Evolutionary conservation across 192 early-diverging fungal species (phyloP).

Genomic region (Coemansia asiatica): DNA sequence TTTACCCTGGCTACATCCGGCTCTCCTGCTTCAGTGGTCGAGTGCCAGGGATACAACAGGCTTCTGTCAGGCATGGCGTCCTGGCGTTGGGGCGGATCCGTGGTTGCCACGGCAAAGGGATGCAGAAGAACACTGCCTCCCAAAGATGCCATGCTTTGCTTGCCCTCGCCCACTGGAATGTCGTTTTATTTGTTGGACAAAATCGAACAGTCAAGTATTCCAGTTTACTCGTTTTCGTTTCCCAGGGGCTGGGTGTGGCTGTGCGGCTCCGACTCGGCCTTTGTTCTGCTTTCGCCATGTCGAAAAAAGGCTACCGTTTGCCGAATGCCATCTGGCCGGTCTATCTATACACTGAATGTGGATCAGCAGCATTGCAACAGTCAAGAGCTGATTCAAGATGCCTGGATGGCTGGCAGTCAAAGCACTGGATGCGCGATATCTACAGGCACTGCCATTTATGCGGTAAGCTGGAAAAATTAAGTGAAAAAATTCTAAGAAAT

Average conservation of each 20-base stretch:
- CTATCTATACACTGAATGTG: constrained; percentile 13
- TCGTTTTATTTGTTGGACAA: constrained; percentile 21
- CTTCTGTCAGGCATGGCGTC: constrained; percentile 14
- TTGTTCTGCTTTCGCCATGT: constrained; percentile 29
- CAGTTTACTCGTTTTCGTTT: constrained; percentile 11
- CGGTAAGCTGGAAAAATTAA: neutral
- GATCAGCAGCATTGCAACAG: neutral
- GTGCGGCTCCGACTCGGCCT: constrained; percentile 27
- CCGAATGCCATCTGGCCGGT: constrained; percentile 32
- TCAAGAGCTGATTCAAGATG: constrained; percentile 27
- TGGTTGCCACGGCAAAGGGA: constrained; percentile 15
- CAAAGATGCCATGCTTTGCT: constrained; percentile 18
- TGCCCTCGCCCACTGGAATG: constrained; percentile 28
- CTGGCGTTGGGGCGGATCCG: constrained; percentile 46
- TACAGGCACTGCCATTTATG: constrained; percentile 6
- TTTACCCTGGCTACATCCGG: constrained; percentile 11
- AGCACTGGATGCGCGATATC: constrained; percentile 19
- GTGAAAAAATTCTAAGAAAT: neutral
- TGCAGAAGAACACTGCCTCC: constrained; percentile 15
- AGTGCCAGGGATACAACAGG: neutral
- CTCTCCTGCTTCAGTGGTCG: neutral
- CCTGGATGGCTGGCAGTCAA: constrained; percentile 17
- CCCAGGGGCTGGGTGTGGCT: constrained; percentile 44
- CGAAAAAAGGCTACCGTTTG: constrained; percentile 30
- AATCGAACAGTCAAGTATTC: neutral